phyloP scores from a whole-genome alignment of 73 alveolate genomes.

The Tetrahymena elliotti region DNA sequence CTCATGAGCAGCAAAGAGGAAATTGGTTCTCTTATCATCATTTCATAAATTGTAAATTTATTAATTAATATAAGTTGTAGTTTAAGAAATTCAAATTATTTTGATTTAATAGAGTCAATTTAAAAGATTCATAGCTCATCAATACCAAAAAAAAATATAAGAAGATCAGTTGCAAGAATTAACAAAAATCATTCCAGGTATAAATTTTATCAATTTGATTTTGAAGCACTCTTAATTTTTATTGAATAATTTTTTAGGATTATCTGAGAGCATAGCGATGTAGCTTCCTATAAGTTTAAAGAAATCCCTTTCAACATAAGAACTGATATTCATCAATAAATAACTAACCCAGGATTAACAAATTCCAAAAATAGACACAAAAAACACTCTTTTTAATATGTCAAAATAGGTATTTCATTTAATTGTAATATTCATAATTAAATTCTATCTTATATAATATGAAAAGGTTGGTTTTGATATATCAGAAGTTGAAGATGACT shows the following conservation, averaged over 20 bases:
- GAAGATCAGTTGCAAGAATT: background rate
- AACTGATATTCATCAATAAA: background rate
- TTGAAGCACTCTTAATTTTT: too few species aligned
- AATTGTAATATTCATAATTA: too few species aligned
- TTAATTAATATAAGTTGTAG: background rate
- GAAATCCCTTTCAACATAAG: background rate
- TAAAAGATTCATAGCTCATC: background rate
- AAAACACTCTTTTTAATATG: background rate
- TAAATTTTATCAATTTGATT: too few species aligned
- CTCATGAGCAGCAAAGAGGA: background rate
- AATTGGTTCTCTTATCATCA: background rate
- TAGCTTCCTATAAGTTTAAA: background rate
- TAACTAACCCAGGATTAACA: background rate
- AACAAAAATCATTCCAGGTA: background rate
- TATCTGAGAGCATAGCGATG: background rate
- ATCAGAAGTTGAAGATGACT: background rate
- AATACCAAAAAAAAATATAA: background rate
- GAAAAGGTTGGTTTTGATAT: background rate
- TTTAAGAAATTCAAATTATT: too few species aligned
- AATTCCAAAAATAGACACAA: background rate
- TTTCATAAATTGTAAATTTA: background rate
- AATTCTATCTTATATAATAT: too few species aligned
- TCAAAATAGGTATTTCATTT: background rate
- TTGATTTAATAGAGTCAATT: background rate
- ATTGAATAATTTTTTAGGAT: too few species aligned